phyloP scores from a whole-genome alignment of 768 basidiomycete species.

The Cubamyces lactineus region DNA sequence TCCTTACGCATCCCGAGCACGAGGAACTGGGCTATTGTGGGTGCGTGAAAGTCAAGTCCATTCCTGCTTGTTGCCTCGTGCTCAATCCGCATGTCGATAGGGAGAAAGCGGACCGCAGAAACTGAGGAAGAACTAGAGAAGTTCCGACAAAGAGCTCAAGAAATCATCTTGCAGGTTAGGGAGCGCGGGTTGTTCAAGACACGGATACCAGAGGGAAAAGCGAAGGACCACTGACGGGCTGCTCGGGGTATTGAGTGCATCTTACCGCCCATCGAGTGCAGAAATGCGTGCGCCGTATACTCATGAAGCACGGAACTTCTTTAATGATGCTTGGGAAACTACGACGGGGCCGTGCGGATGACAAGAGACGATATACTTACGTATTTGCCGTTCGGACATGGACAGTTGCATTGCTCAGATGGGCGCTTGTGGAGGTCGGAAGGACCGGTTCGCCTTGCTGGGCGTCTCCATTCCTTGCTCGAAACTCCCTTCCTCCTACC shows the following conservation, averaged over 20 bases:
- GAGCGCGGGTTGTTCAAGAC: slow-evolving; percentile 74
- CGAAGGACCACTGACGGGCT: slow-evolving; percentile 38
- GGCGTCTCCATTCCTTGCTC: slow-evolving; percentile 9
- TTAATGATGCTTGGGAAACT: no score
- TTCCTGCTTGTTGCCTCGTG: no score
- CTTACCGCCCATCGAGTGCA: no score
- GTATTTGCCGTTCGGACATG: no score
- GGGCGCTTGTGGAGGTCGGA: not conserved
- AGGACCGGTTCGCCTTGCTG: not conserved
- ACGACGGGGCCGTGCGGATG: no score
- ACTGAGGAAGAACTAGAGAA: slow-evolving; percentile 35
- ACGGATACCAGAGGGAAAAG: slow-evolving; percentile 72
- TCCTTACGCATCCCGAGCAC: slow-evolving; percentile 89
- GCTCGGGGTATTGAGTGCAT: not conserved
- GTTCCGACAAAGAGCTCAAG: slow-evolving; percentile 48
- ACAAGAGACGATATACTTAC: no score
- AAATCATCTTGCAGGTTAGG: slow-evolving; percentile 57
- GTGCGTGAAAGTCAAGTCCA: slow-evolving; percentile 44
- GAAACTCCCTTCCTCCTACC: not conserved
- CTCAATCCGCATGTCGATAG: not conserved
- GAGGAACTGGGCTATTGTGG: slow-evolving; percentile 89
- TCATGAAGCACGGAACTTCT: no score
- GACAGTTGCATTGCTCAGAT: no score
- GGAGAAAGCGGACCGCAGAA: slow-evolving; percentile 39
- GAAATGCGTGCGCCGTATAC: no score